phyloP scores from a whole-genome alignment of 2,329 filamentous ascomycete species.

The Cladosporium oxysporum region DNA sequence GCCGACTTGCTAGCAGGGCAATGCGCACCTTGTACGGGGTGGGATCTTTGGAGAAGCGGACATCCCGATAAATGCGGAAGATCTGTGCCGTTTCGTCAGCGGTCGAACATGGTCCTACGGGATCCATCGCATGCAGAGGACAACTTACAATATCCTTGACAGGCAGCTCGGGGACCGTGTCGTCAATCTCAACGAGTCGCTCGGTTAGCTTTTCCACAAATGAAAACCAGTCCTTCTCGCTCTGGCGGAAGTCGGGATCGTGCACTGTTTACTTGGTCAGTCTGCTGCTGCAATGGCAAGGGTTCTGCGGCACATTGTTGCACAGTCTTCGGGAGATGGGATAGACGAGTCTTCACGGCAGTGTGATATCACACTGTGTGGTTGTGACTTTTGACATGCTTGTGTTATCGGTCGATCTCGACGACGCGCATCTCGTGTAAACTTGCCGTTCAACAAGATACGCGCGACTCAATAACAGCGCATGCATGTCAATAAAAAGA shows the following conservation, averaged over 20 bases:
- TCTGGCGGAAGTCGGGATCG: slow-evolving; percentile 75
- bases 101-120: background rate
- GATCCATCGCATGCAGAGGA: background rate
- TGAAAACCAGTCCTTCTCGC: slow-evolving; percentile 77
- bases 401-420: background rate
- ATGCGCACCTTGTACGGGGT: slow-evolving; percentile 75
- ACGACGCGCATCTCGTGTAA: slow-evolving; percentile 1
- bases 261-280: slow-evolving; percentile 57
- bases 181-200: slow-evolving; percentile 70
- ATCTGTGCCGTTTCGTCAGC: slow-evolving; percentile 46
- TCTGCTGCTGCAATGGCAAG: slow-evolving; percentile 1
- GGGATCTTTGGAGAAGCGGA: slow-evolving; percentile 79
- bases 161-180: slow-evolving; percentile 82
- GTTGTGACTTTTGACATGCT: background rate
- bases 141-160: slow-evolving; percentile 71
- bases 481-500: background rate
- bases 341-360: background rate
- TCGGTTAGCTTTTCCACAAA: slow-evolving; percentile 74
- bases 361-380: background rate
- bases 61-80: slow-evolving; percentile 84
- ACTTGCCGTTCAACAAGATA: background rate
- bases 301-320: slow-evolving; percentile 3
- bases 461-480: background rate
- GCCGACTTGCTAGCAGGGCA: slow-evolving; percentile 7
- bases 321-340: background rate